Evolutionary conservation across 2,329 filamentous ascomycete species (phyloP), one percentile per base, ranked within the genome.

Genomic region (Aspergillus pseudoglaucus): DNA sequence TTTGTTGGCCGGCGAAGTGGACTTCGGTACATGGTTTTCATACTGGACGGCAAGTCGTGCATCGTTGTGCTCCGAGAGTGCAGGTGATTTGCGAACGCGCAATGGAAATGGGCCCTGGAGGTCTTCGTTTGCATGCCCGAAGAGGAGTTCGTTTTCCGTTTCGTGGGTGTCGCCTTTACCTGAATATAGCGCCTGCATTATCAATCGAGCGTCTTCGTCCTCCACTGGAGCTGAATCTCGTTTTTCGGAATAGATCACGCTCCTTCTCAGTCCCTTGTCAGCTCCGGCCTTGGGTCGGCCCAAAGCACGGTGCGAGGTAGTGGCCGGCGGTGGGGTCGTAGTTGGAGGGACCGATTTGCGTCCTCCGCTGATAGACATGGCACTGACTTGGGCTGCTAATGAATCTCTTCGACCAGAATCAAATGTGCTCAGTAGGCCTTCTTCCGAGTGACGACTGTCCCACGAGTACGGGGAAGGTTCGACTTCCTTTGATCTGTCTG

Each of bases 1-100:
- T 67, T 93, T 93, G 64, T 80, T 85, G 17, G 75, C 73, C 4
- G 61, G 60, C 7, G 77, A 58, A 6, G 60, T 54, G 3, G 66
- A 58, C 38, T 61, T 58, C 4, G 64, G 58, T 15, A 67, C 51
- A 4, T 53, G 64, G 27, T 71, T 63, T 47, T 75, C 71, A 48
- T 71, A 75, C 47, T 69, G 68, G 37, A 67, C 66, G n/a, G 73
- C 74, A 47, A 76, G 62, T 20, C 65, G 66, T n/a, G 67, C 74
- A 50, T 65, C 63, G n/a, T 49, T 50, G 23, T 49, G 44, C 17
- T 59, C 57, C 7, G 37, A 45, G 2, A 43, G 48, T 35, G 46
- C 42, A n/a, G 55, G 53, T 6, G 59, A 51, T 6, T 44, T 44
- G 14, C 45, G 51, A 20, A 53, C 20, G 39, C 55, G 55, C 42